Evolutionary conservation across 225 moss, liverwort and hornwort genomes (phyloP).

Genomic region (Bryum argenteum): DNA sequence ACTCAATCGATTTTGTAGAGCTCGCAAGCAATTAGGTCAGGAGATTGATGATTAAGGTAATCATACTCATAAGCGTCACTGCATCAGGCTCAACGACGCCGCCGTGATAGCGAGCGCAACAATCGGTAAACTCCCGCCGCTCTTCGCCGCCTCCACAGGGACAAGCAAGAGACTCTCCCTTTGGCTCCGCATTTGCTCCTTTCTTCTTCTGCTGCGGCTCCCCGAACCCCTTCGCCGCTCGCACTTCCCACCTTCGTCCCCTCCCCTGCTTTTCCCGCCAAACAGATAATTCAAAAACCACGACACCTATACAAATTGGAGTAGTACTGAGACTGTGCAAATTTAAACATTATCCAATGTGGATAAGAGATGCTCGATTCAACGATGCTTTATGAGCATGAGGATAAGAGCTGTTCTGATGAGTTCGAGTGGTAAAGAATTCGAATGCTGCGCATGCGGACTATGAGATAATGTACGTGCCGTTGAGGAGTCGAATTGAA

Average conservation of each 20-base stretch:
- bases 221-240: slow-evolving; percentile 72
- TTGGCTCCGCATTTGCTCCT: slow-evolving; percentile 33
- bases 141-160: slow-evolving; percentile 81
- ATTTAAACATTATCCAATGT: neutral
- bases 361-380: no score
- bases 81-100: slow-evolving; percentile 77
- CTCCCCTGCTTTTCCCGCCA: slow-evolving; percentile 13
- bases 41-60: neutral
- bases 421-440: neutral
- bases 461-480: slow-evolving; percentile 15
- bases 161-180: slow-evolving; percentile 45
- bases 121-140: slow-evolving; percentile 46
- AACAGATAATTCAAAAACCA: slow-evolving; percentile 13
- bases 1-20: no score
- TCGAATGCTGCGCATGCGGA: neutral
- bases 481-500: slow-evolving; percentile 16
- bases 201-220: slow-evolving; percentile 51
- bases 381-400: neutral
- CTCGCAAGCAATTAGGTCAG: slow-evolving; percentile 5
- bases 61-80: slow-evolving; percentile 69
- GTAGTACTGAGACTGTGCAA: neutral
- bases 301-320: neutral
- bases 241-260: slow-evolving; percentile 35
- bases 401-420: neutral
- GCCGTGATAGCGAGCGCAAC: slow-evolving; percentile 75